phyloP scores from a whole-genome alignment of 106 monocot genomes.

The Platanthera guangdongensis region DNA sequence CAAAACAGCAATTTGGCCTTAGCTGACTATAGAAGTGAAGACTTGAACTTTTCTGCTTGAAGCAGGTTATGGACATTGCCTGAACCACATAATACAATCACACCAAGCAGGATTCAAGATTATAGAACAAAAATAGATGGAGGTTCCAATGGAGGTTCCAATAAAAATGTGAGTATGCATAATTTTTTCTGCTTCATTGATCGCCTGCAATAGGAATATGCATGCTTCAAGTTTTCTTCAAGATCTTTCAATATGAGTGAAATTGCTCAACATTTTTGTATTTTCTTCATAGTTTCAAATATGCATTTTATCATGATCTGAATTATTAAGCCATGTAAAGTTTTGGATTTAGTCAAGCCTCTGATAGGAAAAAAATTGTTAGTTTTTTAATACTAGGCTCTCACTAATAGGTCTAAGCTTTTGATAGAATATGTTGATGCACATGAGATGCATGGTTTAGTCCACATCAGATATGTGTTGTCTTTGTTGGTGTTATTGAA shows the following conservation, averaged over 20 bases:
- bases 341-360: too few species aligned
- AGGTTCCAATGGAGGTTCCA: slow-evolving; percentile 8
- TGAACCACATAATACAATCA: not conserved
- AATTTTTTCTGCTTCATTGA: not conserved
- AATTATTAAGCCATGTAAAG: too few species aligned
- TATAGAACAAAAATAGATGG: not conserved
- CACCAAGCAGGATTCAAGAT: slow-evolving; percentile 2
- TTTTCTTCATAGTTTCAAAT: not conserved
- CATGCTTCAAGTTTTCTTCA: not conserved
- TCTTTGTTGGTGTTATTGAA: too few species aligned
- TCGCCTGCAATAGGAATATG: not conserved
- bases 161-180: slow-evolving; percentile 5
- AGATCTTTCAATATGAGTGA: not conserved
- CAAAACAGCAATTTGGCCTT: not conserved
- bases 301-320: not conserved
- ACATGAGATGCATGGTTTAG: too few species aligned
- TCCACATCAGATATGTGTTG: too few species aligned
- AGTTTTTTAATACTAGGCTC: too few species aligned
- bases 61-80: slow-evolving; percentile 7
- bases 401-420: too few species aligned
- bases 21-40: not conserved
- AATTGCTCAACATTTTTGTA: not conserved
- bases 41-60: slow-evolving; percentile 4
- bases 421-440: too few species aligned
- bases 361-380: too few species aligned